Evolutionary conservation across 2,329 filamentous ascomycete species (phyloP).

Genomic region (Fusarium agapanthi): DNA sequence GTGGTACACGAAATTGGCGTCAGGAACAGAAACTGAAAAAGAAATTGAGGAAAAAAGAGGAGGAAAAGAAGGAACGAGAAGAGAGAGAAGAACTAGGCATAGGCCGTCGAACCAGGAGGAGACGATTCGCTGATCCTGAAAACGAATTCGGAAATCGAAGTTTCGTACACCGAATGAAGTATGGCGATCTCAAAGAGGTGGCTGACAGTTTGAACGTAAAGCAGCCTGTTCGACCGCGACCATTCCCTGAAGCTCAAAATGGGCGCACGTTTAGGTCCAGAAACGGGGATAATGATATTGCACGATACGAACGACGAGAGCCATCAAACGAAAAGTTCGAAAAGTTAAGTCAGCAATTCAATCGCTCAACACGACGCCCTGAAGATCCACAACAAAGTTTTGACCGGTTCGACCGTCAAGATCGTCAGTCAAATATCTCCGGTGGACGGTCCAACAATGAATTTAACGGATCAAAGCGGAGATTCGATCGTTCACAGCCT

Average conservation of each 20-base stretch:
- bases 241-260: constrained; percentile 26
- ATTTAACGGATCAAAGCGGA: constrained; percentile 8
- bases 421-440: neutral
- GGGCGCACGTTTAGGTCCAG: constrained; percentile 8
- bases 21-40: constrained; percentile 59
- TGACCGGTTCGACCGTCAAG: neutral
- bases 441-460: neutral
- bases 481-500: constrained; percentile 7
- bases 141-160: constrained; percentile 63
- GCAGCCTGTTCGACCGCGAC: constrained; percentile 39
- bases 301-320: neutral
- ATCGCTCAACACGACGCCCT: neutral
- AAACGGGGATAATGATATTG: neutral
- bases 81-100: constrained; percentile 47
- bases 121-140: constrained; percentile 62
- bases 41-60: constrained; percentile 57
- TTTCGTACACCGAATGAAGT: constrained; percentile 63
- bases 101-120: constrained; percentile 55
- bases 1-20: constrained; percentile 42
- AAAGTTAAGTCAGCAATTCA: neutral
- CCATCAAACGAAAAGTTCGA: neutral
- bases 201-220: constrained; percentile 39
- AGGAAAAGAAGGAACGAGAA: constrained; percentile 48
- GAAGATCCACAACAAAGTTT: neutral
- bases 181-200: constrained; percentile 49